These are phyloP conservation scores for Pontederia paniculata DNA, from an alignment of 176 grass and related monocot species.

Conservation along the genomic window DNA sequence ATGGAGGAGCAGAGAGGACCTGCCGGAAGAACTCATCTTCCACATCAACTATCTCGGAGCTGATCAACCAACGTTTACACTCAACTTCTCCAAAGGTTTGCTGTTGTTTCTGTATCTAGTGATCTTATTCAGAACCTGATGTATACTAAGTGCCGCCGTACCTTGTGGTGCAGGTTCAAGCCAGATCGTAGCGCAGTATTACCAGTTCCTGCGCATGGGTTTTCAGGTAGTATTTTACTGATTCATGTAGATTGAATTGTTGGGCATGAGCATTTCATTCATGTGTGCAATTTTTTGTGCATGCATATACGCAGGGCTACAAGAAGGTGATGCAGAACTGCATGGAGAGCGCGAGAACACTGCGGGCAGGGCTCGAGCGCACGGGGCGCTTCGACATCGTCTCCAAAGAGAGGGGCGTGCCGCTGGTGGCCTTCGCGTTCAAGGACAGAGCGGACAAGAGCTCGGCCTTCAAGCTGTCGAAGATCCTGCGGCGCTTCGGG, in stretches of 20 bases:
- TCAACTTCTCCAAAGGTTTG: conserved; percentile 92
- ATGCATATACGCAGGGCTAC: conserved; percentile 37
- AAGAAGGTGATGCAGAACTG: conserved; percentile 68
- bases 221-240: conserved; percentile 48
- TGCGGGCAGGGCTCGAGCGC: conserved; percentile 44
- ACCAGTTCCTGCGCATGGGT: conserved; percentile 66
- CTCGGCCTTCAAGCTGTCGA: conserved; percentile 61
- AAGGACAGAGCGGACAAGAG: conserved; percentile 29
- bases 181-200: conserved; percentile 77
- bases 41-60: conserved; percentile 98
- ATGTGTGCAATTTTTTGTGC: no score
- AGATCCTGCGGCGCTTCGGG: conserved; percentile 61
- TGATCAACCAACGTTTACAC: conserved; percentile 87
- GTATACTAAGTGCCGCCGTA: background rate
- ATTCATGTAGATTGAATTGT: no score
- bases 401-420: conserved; percentile 61
- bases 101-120: background rate
- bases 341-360: conserved; percentile 46
- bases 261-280: no score
- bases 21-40: conserved; percentile 84
- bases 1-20: conserved; percentile 59
- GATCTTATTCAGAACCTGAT: conserved; percentile 1
- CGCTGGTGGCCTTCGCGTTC: conserved; percentile 61
- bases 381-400: conserved; percentile 57
- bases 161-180: conserved; percentile 32